Evolutionary conservation across 1,284 basidiomycete genomes (phyloP), one percentile per base, ranked within the genome.

Genomic region (Cutaneotrichosporon spelunceum): DNA sequence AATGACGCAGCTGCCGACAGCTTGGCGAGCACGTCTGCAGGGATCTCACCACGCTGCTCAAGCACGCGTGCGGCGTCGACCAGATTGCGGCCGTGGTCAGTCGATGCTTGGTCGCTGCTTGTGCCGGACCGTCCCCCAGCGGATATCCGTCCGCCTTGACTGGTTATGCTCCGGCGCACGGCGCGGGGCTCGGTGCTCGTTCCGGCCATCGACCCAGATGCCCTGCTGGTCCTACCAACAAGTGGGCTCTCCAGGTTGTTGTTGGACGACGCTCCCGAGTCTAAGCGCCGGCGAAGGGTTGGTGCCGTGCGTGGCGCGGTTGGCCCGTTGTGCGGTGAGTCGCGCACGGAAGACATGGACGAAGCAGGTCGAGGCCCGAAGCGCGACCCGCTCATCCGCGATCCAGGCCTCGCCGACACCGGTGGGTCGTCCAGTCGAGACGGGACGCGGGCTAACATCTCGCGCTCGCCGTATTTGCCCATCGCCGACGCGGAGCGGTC

Each of bases 11-110:
- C 64, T 1, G 69, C 66, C 0, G 64, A 55, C 13, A 76, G 66
- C 3, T 67, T 61, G 11, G 61, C 53, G 4, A 70, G 30, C 9
- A 75, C 52, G 9, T 73, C 74, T 14, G 70, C 65, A 1, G 61
- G 56, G 1, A 73, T 56, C 54, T 72, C 71, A 13, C 44, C 56
- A 3, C 61, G 53, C 5, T 50, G 53, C 33, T 74, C 73, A 19
- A 76, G 60, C 11, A 70, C 60, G 8, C 69, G 66, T 53, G 66
- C 71, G 9, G 76, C 74, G 52, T 77, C 75, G 42, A 74, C 69
- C 2, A 78, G 66, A 33, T 75, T 66, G 52, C 71, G 66, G 4
- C 74, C 73, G 61, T 76, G 76, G 50, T 78, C 76, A 1, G 72
- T 70, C 14, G 63, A 57, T 13, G 65, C 47, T 16, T 29, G 42